Percentiles rank a stretch among this genome's conserved stretches.
Evolutionary conservation across 2,329 filamentous ascomycete species (phyloP).

Genomic region (Claviceps fusiformis): DNA sequence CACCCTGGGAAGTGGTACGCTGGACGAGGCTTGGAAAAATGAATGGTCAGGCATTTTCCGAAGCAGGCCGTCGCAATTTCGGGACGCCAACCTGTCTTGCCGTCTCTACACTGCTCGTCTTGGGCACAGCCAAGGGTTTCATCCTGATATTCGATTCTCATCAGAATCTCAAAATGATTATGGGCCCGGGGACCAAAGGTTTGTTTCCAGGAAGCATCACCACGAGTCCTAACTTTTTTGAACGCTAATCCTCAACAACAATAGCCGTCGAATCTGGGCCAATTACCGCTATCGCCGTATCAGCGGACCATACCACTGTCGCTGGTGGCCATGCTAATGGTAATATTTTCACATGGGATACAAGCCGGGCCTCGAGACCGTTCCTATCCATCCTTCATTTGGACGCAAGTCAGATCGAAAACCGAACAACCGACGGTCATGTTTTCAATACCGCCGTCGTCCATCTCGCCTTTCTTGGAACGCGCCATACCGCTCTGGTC

Average conservation of each 20-base stretch:
- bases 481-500: slow-evolving; percentile 82
- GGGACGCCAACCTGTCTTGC: slow-evolving; percentile 80
- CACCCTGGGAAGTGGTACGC: slow-evolving; percentile 91
- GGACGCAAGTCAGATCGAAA: slow-evolving; percentile 48
- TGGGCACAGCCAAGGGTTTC: slow-evolving; percentile 90
- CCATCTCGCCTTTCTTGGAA: slow-evolving; percentile 90
- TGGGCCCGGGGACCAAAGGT: slow-evolving; percentile 88
- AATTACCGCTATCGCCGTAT: slow-evolving; percentile 76
- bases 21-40: slow-evolving; percentile 93
- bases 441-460: slow-evolving; percentile 63
- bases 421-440: slow-evolving; percentile 68
- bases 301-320: slow-evolving; percentile 84
- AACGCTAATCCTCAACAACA: background rate
- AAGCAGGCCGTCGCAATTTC: slow-evolving; percentile 83
- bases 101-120: slow-evolving; percentile 73
- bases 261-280: slow-evolving; percentile 79
- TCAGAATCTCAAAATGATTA: slow-evolving; percentile 85
- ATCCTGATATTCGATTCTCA: slow-evolving; percentile 96
- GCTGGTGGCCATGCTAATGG: slow-evolving; percentile 83
- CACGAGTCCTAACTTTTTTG: slow-evolving; percentile 19
- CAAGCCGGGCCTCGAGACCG: slow-evolving; percentile 64
- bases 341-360: slow-evolving; percentile 95
- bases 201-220: slow-evolving; percentile 7
- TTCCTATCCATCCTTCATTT: slow-evolving; percentile 80
- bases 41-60: slow-evolving; percentile 80